Conservation (phyloP, 805 yeast genomes). For the Alloascoidea africana region DNA sequence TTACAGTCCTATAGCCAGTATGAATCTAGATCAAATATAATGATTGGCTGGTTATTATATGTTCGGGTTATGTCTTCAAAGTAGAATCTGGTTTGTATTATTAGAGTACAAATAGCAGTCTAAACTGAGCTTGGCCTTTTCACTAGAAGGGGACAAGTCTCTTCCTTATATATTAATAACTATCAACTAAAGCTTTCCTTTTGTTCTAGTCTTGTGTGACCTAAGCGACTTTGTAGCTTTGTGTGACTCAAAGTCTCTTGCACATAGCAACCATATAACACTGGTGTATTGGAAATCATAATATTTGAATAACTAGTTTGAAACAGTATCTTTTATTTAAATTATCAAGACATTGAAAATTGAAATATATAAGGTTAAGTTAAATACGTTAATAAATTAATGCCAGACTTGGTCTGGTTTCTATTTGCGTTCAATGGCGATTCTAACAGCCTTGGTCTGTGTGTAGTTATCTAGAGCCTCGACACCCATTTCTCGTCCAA, state of each 20-base stretch:
- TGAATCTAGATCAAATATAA: too few species aligned
- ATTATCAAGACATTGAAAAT: neutral
- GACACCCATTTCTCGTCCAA: constrained; percentile 87
- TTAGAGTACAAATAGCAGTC: too few species aligned
- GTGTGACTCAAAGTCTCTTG: neutral
- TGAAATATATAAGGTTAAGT: neutral
- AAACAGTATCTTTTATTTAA: neutral
- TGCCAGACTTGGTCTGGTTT: neutral
- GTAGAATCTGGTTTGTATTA: too few species aligned
- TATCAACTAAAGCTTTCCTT: too few species aligned
- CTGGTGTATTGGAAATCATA: neutral
- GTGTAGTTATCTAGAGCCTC: constrained; percentile 79
- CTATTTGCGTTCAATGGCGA: constrained; percentile 20
- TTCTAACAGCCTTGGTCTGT: constrained; percentile 76
- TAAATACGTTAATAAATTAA: neutral
- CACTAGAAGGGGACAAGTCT: too few species aligned
- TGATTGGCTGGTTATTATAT: too few species aligned
- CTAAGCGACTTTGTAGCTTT: too few species aligned
- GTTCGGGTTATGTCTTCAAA: too few species aligned
- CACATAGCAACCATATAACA: neutral
- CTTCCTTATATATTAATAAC: too few species aligned
- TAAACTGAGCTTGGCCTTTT: too few species aligned
- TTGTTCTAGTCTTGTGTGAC: too few species aligned
- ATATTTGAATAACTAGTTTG: neutral
- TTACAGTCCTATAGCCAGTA: too few species aligned